Conservation (phyloP, 805 yeast genomes). For the Ogataea pini region DNA sequence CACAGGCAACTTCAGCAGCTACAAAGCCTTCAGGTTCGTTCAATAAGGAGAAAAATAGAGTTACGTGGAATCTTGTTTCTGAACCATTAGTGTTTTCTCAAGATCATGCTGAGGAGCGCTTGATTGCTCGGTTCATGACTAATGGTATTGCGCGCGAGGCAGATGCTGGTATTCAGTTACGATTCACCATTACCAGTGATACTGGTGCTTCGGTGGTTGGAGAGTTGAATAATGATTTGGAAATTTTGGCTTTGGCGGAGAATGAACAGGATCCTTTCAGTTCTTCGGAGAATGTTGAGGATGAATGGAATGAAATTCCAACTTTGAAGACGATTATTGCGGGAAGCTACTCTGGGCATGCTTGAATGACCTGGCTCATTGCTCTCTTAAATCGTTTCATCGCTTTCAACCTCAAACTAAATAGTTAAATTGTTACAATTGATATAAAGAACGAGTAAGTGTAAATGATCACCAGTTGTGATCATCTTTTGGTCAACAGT, state of each 20-base stretch:
- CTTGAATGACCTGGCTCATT: background rate
- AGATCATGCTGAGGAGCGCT: constrained; percentile 53
- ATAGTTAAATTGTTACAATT: background rate
- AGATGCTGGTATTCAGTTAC: constrained; percentile 69
- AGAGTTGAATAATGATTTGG: constrained; percentile 42
- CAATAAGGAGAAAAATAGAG: constrained; percentile 80
- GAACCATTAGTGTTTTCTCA: constrained; percentile 41
- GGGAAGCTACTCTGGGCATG: constrained; percentile 50
- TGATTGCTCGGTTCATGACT: constrained; percentile 86
- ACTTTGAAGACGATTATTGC: constrained; percentile 48
- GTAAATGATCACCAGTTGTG: no score
- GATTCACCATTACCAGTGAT: constrained; percentile 51
- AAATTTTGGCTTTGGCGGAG: constrained; percentile 29
- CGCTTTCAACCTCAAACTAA: no score
- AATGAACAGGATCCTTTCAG: constrained; percentile 38
- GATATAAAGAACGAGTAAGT: no score
- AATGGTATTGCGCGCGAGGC: constrained; percentile 70
- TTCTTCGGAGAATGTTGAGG: constrained; percentile 23
- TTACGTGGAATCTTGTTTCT: constrained; percentile 72
- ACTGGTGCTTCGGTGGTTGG: constrained; percentile 47
- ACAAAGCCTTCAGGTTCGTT: constrained; percentile 92
- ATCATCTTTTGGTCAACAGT: no score
- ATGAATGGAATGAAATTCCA: constrained; percentile 41
- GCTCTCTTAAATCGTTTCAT: no score
- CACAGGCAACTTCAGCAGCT: constrained; percentile 69